Percentiles rank a stretch among this genome's conserved stretches.
These are phyloP conservation scores for Chaetomium sp. DNA, from an alignment of 2,329 filamentous ascomycete genomes.

Conservation along the genomic window DNA sequence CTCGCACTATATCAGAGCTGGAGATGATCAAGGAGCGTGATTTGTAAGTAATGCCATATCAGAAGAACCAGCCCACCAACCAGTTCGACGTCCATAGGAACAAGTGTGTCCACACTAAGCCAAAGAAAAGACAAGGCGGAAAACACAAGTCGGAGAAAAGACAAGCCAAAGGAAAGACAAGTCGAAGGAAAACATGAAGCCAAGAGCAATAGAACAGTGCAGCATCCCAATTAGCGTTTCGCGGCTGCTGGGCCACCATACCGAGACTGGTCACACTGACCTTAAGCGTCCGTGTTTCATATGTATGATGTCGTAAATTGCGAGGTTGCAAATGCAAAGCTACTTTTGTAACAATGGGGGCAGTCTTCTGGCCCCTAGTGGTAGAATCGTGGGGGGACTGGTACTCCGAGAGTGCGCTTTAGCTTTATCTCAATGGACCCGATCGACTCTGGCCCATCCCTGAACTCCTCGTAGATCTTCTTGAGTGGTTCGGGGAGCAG, in stretches of 20 bases:
- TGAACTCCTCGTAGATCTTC: background rate
- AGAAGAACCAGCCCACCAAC: background rate
- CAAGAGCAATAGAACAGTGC: background rate
- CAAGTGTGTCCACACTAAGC: background rate
- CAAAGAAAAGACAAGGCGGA: background rate
- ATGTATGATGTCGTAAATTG: too few relatives aligned
- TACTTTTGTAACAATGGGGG: too few relatives aligned
- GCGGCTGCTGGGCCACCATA: too few relatives aligned
- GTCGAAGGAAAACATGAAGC: background rate
- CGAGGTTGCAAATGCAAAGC: too few relatives aligned
- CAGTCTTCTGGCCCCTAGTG: background rate
- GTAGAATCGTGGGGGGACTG: background rate
- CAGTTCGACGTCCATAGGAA: background rate
- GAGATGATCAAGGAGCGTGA: too few relatives aligned
- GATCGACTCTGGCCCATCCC: background rate
- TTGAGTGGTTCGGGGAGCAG: slow-evolving; percentile 6
- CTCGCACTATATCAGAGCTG: too few relatives aligned
- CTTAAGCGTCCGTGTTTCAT: too few relatives aligned
- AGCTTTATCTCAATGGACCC: background rate
- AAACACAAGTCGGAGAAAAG: background rate
- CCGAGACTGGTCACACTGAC: too few relatives aligned
- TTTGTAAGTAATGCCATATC: too few relatives aligned
- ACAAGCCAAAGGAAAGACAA: background rate
- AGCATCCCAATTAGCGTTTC: too few relatives aligned
- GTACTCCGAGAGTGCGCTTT: background rate